Base-by-base conservation (phyloP, 345 rosid species). In the Rhizophora mangle region DNA sequence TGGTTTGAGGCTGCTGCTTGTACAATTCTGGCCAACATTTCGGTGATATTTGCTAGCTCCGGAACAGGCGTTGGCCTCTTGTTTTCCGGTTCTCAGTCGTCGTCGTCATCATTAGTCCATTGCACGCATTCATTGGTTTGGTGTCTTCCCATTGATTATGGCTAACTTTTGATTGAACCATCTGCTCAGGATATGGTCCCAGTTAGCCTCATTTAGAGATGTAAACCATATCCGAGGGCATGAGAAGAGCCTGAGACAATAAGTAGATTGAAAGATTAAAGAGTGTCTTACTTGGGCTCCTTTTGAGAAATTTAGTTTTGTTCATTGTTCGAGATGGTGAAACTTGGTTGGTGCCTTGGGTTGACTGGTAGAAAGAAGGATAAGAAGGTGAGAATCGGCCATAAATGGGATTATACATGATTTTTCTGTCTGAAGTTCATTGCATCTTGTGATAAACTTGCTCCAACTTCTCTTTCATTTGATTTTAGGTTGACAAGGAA, bases 71-170 rank as follows among this genome's bases (percentile, higher is more conserved):
- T 51, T 59, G 68, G 65, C 57, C 73, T 79, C 76, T 79, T 63
- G 71, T 70, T 75, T 78, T 62, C 87, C 74, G 82, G 78, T 76
- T 76, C 62, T 72, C 80, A 11, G 49, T 32, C 62, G 32, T 43
- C 69, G 26, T 56, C 62, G 32, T 43, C 69, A 34, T 56, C 58
- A 60, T 55, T 43, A n/a, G 74, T 67, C 64, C 43, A 67, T 62
- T 59, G 72, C 61, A 63, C 64, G 26, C 68, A 43, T 19, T 75
- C 84, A 47, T 67, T 79, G 82, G 76, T 86, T 43, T 79, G 85
- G 78, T 72, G 82, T 43, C 96, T 89, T 72, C 98, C 96, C 2
- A 70, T 88, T 65, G 98, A 89, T 79, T 85, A 91, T 76, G 98
- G 90, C 79, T 91, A 84, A 91, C 69, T 37, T 67, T 69, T 59